Conservation (phyloP, 768 basidiomycete species). For the Amanita polypyramis region DNA sequence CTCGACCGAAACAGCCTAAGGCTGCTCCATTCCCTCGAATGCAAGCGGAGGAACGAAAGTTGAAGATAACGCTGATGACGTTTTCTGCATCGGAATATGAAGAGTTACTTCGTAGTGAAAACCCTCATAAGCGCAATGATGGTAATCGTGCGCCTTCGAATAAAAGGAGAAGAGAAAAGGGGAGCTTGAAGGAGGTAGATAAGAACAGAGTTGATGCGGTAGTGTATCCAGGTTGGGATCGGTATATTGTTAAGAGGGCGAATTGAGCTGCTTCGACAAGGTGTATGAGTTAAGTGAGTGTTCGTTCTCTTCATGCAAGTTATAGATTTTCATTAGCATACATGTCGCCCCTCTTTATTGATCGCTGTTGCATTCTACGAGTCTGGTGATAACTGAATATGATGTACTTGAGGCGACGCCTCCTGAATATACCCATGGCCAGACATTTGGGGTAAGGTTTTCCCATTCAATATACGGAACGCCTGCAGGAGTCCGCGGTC, state of each 20-base stretch:
- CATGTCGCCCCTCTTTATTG: no score
- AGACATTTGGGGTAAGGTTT: no score
- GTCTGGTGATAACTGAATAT: no score
- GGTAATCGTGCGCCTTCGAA: conserved; percentile 5
- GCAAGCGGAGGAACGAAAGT: conserved; percentile 37
- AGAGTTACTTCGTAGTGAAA: background rate
- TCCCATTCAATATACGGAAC: no score
- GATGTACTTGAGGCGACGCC: no score
- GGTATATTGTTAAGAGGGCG: conserved; percentile 39
- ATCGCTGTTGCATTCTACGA: no score
- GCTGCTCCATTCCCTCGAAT: conserved; percentile 44
- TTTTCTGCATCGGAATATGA: conserved; percentile 21
- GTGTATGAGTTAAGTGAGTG: no score
- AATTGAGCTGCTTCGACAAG: no score
- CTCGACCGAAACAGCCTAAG: conserved; percentile 31
- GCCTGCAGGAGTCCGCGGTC: no score
- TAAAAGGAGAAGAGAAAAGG: conserved; percentile 18
- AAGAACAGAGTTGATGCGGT: conserved; percentile 34
- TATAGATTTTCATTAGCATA: no score
- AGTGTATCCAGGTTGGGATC: conserved; percentile 55
- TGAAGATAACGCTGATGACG: conserved; percentile 41
- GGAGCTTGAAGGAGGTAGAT: conserved; percentile 20
- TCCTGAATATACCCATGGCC: no score
- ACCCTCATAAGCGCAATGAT: background rate
- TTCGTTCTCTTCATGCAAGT: no score